Evolutionary conservation across 2,329 filamentous ascomycete genomes (phyloP), one percentile per base, ranked within the genome.

Genomic region (Claviceps capensis): DNA sequence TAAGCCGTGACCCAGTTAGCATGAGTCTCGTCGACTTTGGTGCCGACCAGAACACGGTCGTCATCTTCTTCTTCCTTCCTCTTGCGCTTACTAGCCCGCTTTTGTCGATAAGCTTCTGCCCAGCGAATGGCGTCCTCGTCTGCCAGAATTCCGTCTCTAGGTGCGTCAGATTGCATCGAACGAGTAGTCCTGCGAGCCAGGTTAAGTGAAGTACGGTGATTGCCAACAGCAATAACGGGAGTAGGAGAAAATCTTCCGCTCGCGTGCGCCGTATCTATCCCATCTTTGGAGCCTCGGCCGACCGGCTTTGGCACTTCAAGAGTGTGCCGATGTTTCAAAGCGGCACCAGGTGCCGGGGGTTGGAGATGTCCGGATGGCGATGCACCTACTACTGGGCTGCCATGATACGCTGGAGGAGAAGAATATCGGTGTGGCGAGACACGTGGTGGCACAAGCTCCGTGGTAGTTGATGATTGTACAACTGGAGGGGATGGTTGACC

Each of bases 1-100:
- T 98, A 98, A 54, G 93, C 93, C 2, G 89, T 96, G 45, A 95
- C 89, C 83, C 87, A 98, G 68, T 97, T 97, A 59, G 88, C 86
- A 67, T 98, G 93, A 62, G 88, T 86, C 72, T 97, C 90, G 65
- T 98, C 93, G 50, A 98, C 93, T 71, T 96, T 97, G 53, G 88
- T 98, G 54, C 93, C 93, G 17, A 98, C 90, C 36, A 97, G 78
- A 9, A 98, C 91, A 56, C 90, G 82, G 61, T 97, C 91, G 55
- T 97, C 93, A 58, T 96, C 89, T 60, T 96, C 85, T 56, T 84
- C 85, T 56, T 96, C 90, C 62, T 83, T 85, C 59, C 83, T 78
- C 67, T 82, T 86, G 65, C 86, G 79, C 72, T 90, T 93, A 67
- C 85, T 94, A 7, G 90, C 90, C 56, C 91, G 77, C 70, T 94